A percentile compares a stretch with the other conserved stretches of the same genome.
Conservation (phyloP, 768 basidiomycete genomes). For the Podaxis sp. region DNA sequence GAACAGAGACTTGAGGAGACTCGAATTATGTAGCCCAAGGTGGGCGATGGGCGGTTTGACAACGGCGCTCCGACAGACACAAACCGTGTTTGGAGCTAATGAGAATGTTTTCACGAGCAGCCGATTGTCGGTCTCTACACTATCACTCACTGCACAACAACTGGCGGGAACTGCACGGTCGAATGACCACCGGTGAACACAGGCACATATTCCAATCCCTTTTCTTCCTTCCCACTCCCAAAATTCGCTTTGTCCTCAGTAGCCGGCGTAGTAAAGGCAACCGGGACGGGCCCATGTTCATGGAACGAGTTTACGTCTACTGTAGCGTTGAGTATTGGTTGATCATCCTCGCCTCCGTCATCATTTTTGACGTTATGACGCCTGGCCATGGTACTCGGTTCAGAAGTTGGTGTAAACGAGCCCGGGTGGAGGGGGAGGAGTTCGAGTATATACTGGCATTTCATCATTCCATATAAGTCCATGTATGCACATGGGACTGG, state of each 20-base stretch:
- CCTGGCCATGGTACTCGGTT: neutral
- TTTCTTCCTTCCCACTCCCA: neutral
- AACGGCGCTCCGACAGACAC: too few relatives aligned
- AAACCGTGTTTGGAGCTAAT: too few relatives aligned
- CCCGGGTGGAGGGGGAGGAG: constrained; percentile 4
- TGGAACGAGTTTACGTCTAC: neutral
- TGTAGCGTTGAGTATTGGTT: neutral
- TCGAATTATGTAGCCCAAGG: too few relatives aligned
- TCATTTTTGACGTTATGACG: neutral
- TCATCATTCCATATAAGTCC: neutral
- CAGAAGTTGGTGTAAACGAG: neutral
- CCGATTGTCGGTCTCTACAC: too few relatives aligned
- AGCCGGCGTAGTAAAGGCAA: neutral
- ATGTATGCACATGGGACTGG: neutral
- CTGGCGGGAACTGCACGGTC: neutral
- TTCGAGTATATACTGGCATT: constrained; percentile 11
- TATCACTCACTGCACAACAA: neutral
- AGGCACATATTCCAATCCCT: neutral
- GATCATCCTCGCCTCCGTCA: neutral
- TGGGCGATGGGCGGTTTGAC: too few relatives aligned
- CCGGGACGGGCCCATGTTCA: neutral
- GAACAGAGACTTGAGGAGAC: too few relatives aligned
- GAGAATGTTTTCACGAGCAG: too few relatives aligned
- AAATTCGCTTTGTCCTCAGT: neutral
- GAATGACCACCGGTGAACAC: neutral